phyloP scores from a whole-genome alignment of 2,329 filamentous ascomycete species.

The Metarhizium anisopliae region DNA sequence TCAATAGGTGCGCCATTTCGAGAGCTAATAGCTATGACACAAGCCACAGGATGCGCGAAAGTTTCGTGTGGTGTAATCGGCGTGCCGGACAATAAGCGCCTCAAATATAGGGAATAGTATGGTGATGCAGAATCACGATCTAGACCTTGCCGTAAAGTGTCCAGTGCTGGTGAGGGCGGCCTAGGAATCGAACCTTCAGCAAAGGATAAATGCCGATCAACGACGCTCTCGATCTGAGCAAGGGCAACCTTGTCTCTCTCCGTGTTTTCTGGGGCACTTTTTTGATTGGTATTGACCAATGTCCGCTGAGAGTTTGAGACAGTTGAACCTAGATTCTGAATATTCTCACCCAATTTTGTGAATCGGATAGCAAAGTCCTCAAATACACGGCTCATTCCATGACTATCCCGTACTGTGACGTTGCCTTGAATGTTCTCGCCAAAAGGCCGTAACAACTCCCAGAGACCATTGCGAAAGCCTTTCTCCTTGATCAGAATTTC shows the following conservation, averaged over 20 bases:
- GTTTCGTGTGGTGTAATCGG: constrained; percentile 80
- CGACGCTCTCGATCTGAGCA: constrained; percentile 66
- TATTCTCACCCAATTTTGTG: constrained; percentile 54
- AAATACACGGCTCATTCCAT: constrained; percentile 71
- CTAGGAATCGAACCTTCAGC: constrained; percentile 52
- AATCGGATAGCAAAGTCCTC: constrained; percentile 91
- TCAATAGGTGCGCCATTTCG: constrained; percentile 77
- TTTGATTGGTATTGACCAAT: constrained; percentile 29
- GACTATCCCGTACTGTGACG: constrained; percentile 82
- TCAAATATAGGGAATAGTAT: constrained; percentile 78
- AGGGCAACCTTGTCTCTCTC: constrained; percentile 29
- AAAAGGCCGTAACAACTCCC: constrained; percentile 82
- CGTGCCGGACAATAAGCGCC: constrained; percentile 71
- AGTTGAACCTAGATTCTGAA: constrained; percentile 40
- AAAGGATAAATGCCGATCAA: constrained; percentile 69
- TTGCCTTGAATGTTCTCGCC: constrained; percentile 83
- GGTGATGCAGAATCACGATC: constrained; percentile 53
- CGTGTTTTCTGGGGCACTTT: constrained; percentile 17
- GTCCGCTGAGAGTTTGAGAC: constrained; percentile 17
- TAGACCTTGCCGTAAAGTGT: constrained; percentile 30
- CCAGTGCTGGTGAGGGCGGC: constrained; percentile 22
- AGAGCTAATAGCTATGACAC: constrained; percentile 91
- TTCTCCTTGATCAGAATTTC: constrained; percentile 73
- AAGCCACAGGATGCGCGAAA: constrained; percentile 88
- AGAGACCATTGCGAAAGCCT: constrained; percentile 72